These are phyloP conservation scores for Euphrasia confusa DNA, from an alignment of 257 asterid species.

Conservation along the genomic window DNA sequence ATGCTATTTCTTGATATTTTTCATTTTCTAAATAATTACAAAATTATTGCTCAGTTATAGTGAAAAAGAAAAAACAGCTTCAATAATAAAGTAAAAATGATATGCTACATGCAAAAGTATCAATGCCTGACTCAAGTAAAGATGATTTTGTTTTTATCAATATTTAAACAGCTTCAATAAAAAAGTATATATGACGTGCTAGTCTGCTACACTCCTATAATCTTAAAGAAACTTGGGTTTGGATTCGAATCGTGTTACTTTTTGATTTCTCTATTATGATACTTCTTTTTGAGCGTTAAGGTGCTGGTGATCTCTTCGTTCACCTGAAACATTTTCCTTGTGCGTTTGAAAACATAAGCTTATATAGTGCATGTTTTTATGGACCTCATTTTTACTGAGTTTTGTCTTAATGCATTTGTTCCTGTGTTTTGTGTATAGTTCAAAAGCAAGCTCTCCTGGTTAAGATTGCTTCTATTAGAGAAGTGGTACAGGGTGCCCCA, in stretches of 20 bases:
- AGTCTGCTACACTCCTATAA: too few relatives aligned
- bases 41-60: too few relatives aligned
- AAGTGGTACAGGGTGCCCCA: constrained; percentile 92
- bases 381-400: constrained; percentile 19
- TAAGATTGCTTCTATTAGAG: constrained; percentile 86
- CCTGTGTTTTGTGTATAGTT: constrained; percentile 34
- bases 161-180: too few relatives aligned
- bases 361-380: constrained; percentile 7
- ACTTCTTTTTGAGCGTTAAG: constrained; percentile 3
- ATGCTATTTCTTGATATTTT: not conserved
- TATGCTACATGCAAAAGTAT: not conserved
- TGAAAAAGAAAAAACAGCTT: too few relatives aligned
- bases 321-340: constrained; percentile 1
- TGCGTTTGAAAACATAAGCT: constrained; percentile 10
- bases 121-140: not conserved
- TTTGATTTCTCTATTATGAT: constrained; percentile 3
- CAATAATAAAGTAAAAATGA: too few relatives aligned
- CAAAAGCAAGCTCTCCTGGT: constrained; percentile 57
- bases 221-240: too few relatives aligned
- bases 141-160: too few relatives aligned
- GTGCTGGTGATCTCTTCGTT: constrained; percentile 4
- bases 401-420: constrained; percentile 22
- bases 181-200: too few relatives aligned
- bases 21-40: too few relatives aligned
- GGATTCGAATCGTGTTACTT: not conserved